These are phyloP conservation scores for Dipodascus geniculatus DNA, from an alignment of 805 yeast genomes.

Conservation along the genomic window DNA sequence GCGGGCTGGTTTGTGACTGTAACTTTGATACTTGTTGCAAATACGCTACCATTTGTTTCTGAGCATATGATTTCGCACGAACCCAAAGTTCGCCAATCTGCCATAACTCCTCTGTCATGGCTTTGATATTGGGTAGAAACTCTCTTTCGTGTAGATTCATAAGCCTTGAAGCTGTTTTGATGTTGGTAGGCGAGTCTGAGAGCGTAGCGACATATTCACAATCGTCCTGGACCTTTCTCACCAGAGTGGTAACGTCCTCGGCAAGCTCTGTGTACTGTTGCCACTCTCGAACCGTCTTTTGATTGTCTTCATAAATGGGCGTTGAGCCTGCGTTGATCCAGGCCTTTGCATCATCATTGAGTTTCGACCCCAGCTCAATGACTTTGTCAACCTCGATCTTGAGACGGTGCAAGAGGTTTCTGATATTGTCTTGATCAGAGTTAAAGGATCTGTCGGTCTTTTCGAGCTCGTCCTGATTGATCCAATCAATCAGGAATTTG, in stretches of 20 bases:
- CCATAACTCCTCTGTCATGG: conserved; percentile 15
- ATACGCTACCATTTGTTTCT: conserved; percentile 2
- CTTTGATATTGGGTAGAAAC: conserved; percentile 18
- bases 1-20: conserved; percentile 20
- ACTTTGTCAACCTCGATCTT: conserved; percentile 14
- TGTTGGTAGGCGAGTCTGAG: conserved; percentile 11
- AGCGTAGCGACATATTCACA: conserved; percentile 16
- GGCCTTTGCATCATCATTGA: conserved; percentile 8
- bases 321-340: conserved; percentile 4
- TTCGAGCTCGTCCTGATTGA: conserved; percentile 10
- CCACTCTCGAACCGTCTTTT: conserved; percentile 5
- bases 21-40: conserved; percentile 16
- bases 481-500: conserved; percentile 11
- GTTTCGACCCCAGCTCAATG: conserved; percentile 8
- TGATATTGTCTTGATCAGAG: conserved; percentile 10
- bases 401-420: conserved; percentile 13
- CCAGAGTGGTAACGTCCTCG: conserved; percentile 18
- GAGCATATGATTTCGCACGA: conserved; percentile 4
- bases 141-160: conserved; percentile 20
- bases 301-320: conserved; percentile 3
- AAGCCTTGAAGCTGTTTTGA: conserved; percentile 13
- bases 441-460: conserved; percentile 9
- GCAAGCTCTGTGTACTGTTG: conserved; percentile 12
- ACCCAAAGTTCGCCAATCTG: conserved; percentile 9
- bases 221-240: conserved; percentile 16